These are phyloP conservation scores for Hypsizygus ulmarius DNA, from an alignment of 1,284 basidiomycete species.

Conservation along the genomic window DNA sequence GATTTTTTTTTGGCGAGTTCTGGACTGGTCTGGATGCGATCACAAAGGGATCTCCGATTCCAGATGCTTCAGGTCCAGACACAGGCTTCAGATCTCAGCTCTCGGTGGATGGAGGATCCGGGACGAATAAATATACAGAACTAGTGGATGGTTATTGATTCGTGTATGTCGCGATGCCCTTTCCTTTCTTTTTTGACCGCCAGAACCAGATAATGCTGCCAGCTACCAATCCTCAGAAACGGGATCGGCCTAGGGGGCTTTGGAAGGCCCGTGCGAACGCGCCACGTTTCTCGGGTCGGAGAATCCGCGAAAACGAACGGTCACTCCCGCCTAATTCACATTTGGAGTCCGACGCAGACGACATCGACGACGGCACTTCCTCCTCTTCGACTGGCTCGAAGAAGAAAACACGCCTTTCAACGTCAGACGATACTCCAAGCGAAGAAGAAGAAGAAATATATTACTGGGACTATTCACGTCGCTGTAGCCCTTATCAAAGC, in stretches of 20 bases:
- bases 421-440: constrained; percentile 9
- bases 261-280: constrained; percentile 47
- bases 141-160: constrained; percentile 13
- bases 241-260: constrained; percentile 44
- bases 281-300: constrained; percentile 22
- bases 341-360: constrained; percentile 21
- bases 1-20: constrained; percentile 8
- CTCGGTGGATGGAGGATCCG: constrained; percentile 14
- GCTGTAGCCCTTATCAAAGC: constrained; percentile 25
- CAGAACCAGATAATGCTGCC: constrained; percentile 16
- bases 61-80: constrained; percentile 22
- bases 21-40: constrained; percentile 22
- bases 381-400: constrained; percentile 12
- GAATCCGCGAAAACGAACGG: constrained; percentile 20
- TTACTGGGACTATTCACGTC: constrained; percentile 33
- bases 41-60: constrained; percentile 14
- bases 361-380: constrained; percentile 19
- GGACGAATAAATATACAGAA: constrained; percentile 26
- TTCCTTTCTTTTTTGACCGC: constrained; percentile 20
- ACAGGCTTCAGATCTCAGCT: constrained; percentile 10
- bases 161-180: constrained; percentile 19
- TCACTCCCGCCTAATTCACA: constrained; percentile 12
- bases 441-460: constrained; percentile 34
- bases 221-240: constrained; percentile 17
- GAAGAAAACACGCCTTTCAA: constrained; percentile 2